Evolutionary conservation across 176 grass and related monocot genomes (phyloP), one percentile per base, ranked within the genome.

Genomic region (Phyllostachys edulis): DNA sequence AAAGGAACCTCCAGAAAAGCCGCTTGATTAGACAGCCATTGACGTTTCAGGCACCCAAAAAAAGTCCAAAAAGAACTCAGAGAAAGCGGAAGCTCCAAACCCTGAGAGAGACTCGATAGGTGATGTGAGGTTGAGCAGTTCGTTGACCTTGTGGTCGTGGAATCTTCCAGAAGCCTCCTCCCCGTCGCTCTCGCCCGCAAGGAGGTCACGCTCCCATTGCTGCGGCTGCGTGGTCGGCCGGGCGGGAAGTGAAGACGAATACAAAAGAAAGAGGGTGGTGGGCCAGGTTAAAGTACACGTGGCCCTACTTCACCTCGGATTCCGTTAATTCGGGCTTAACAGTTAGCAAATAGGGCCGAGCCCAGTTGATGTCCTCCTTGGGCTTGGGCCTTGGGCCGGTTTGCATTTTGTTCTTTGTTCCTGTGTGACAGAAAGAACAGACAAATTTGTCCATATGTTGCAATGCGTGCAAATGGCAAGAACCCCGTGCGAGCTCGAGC

Each of bases 211-310:
- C 63, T 62, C 13, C 71, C 77, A 82, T 89, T 47, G 54, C 42
- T 24, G 65, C 49, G 55, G 54, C 45, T 51, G 52, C 66, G 17
- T 6, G 66, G 23, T 38, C 78, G 54, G 64, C 27, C 78, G 88
- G 88, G 88, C 88, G 84, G 88, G 88, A 90, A 90, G 88, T 38
- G 72, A 65, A 82, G 78, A 81, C 77, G 83, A 90, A 82, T 82
- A 72, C 78, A 18, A 90, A 82, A 55, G 11, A 57, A 29, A 46
- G 37, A 38, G 37, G 2, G 45, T 1, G 12, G 16, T 59, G 84
- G 83, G 56, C 56, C 57, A 77, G 66, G 79, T 67, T 26, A 36
- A 51, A 67, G 73, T 79, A 82, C 88, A 86, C 88, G 79, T 82
- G 84, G 57, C 45, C 78, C 73, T 68, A 32, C n/a, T 40, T 40